Evolutionary conservation across 495 filamentous ascomycete species (phyloP), one percentile per base, ranked within the genome.

Genomic region (Poronia punctata): DNA sequence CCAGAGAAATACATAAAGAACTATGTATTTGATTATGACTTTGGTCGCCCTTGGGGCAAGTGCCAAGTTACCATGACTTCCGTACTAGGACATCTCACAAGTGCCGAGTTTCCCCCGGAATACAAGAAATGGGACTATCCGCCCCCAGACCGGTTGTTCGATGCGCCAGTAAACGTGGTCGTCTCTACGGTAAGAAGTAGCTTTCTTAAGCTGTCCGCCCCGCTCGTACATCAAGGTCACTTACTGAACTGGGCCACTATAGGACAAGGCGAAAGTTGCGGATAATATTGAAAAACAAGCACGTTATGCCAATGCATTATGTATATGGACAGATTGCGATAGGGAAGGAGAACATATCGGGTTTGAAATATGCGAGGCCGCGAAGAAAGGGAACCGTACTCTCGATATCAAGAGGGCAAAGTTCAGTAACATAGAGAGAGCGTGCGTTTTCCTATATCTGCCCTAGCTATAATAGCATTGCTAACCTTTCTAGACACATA

Each of bases 261-360:
- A 93, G 82, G 82, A 90, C 54, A 89, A 86, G 53, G 77, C 75
- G 50, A 65, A 78, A 12, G 84, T 97, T 40, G 86, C 88, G 7
- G 67, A 77, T 4, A 98, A 98, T 53, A 97, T 98, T 53, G 70
- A 79, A 32, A 60, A 68, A 5, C 79, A 92, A 59, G 92, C 93
- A 9, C 74, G 74, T 30, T 70, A 74, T 50, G 66, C 76, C 38
- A 72, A 70, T 49, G 78, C 77, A 14, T 70, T 98, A 10, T 92
- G 88, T 60, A 95, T 98, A 52, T 98, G 92, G 92, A 98, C 92
- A 1, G 92, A 98, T 71, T 97, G 92, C 64, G 92, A 98, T 70
- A 80, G 89, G 35, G 92, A 98, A 71, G 92, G 92, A 11, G 92
- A 98, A 62, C 82, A 96, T 52, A 98, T 98, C 46, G 92, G 92